Conservation (phyloP, 805 yeast species). For the Candida dajiaensis region DNA sequence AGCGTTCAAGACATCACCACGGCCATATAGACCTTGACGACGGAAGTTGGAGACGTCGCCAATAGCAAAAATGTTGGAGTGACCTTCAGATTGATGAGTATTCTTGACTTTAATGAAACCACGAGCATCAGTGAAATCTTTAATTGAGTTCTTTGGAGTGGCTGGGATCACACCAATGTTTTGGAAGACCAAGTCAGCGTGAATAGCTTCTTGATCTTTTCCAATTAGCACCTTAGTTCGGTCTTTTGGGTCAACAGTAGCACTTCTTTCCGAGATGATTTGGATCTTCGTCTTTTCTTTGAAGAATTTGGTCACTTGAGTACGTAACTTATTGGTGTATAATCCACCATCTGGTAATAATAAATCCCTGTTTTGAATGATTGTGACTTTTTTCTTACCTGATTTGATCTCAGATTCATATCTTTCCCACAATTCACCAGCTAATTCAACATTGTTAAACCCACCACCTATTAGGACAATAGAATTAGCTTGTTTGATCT, state of each 20-base stretch:
- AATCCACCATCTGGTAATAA: slow-evolving; percentile 7
- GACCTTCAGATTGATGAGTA: slow-evolving; percentile 18
- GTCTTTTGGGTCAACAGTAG: neutral
- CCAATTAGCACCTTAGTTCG: slow-evolving; percentile 1
- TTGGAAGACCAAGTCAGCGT: slow-evolving; percentile 6
- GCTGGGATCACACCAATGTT: slow-evolving; percentile 19
- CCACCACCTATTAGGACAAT: slow-evolving; percentile 29
- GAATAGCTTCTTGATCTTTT: neutral
- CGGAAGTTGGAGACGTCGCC: slow-evolving; percentile 27
- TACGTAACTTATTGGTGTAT: slow-evolving; percentile 13
- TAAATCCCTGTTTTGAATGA: slow-evolving; percentile 19
- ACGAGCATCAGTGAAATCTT: slow-evolving; percentile 5
- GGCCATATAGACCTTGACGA: slow-evolving; percentile 17
- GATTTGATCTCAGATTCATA: slow-evolving; percentile 11
- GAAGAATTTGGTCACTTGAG: slow-evolving; percentile 7
- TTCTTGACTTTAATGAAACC: slow-evolving; percentile 20
- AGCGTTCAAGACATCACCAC: slow-evolving; percentile 8
- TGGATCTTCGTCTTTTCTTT: slow-evolving; percentile 3
- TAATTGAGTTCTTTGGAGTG: slow-evolving; percentile 17
- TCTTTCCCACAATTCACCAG: slow-evolving; percentile 22
- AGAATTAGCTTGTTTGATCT: slow-evolving; percentile 19
- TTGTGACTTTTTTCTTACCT: slow-evolving; percentile 19
- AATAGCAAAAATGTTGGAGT: slow-evolving; percentile 23
- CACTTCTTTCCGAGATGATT: slow-evolving; percentile 4
- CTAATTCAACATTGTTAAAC: slow-evolving; percentile 23